These are phyloP conservation scores for Penicillium rolfsii DNA, from an alignment of 2,329 filamentous ascomycete genomes.

Conservation along the genomic window DNA sequence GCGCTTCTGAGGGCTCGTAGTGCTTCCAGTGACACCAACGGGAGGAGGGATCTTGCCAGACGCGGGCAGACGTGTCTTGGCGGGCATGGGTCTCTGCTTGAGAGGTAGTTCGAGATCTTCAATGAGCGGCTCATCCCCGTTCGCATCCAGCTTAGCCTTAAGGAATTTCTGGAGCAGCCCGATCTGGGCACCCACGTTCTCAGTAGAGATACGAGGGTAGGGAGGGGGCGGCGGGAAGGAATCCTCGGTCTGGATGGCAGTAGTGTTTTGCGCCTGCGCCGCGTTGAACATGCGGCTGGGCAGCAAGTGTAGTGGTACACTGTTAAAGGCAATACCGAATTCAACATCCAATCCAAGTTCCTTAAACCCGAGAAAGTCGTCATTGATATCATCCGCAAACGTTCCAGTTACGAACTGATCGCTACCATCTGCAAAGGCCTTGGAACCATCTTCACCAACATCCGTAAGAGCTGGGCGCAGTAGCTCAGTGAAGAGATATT, in stretches of 20 bases:
- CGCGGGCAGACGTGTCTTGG: slow-evolving; percentile 49
- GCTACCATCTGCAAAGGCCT: slow-evolving; percentile 92
- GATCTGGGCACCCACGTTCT: slow-evolving; percentile 78
- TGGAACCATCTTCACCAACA: slow-evolving; percentile 78
- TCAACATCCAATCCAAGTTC: slow-evolving; percentile 91
- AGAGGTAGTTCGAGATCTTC: slow-evolving; percentile 94
- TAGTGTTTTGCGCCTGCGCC: slow-evolving; percentile 74
- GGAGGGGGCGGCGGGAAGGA: slow-evolving; percentile 66
- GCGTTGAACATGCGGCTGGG: slow-evolving; percentile 87
- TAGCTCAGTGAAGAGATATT: slow-evolving; percentile 86
- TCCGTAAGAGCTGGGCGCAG: slow-evolving; percentile 86
- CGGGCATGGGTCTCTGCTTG: slow-evolving; percentile 71
- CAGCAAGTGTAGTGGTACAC: slow-evolving; percentile 89
- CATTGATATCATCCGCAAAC: slow-evolving; percentile 95
- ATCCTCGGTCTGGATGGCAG: slow-evolving; percentile 55
- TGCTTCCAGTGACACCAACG: slow-evolving; percentile 35
- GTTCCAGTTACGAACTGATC: slow-evolving; percentile 97
- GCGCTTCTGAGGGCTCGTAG: slow-evolving; percentile 48
- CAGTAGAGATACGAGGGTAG: slow-evolving; percentile 75
- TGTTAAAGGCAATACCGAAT: slow-evolving; percentile 82
- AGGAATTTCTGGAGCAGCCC: slow-evolving; percentile 92
- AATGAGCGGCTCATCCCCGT: slow-evolving; percentile 77
- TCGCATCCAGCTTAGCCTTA: slow-evolving; percentile 81
- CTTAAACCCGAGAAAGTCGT: slow-evolving; percentile 99
- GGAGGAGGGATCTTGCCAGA: slow-evolving; percentile 50